A percentile compares a stretch with the other conserved stretches of the same genome.
phyloP scores from a whole-genome alignment of 805 yeast species.

The Yamadazyma olivae region DNA sequence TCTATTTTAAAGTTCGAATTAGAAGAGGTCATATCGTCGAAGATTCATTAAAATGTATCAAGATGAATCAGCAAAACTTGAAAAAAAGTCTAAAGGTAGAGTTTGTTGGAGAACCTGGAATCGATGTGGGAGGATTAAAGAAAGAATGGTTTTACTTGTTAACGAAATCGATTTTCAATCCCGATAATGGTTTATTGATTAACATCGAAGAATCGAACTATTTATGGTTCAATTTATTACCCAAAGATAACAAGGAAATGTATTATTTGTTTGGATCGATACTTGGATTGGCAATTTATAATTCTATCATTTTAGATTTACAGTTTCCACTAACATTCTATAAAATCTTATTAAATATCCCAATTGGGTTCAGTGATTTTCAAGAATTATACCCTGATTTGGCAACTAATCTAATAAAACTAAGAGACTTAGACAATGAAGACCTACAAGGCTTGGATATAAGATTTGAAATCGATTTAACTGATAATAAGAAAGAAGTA shows the following conservation, averaged over 20 bases:
- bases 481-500: conserved; percentile 43
- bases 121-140: conserved; percentile 92
- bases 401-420: conserved; percentile 33
- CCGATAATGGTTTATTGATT: conserved; percentile 62
- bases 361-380: conserved; percentile 61
- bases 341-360: conserved; percentile 62
- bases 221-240: conserved; percentile 69
- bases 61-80: conserved; percentile 54
- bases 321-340: conserved; percentile 74
- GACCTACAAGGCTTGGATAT: conserved; percentile 45
- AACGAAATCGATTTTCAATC: conserved; percentile 66
- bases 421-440: conserved; percentile 22
- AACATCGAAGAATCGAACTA: conserved; percentile 66
- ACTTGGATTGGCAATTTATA: conserved; percentile 86
- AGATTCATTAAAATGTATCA: conserved; percentile 70
- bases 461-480: conserved; percentile 60
- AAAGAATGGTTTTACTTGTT: conserved; percentile 91
- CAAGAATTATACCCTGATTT: conserved; percentile 66
- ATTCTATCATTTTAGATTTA: conserved; percentile 81
- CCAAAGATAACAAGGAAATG: conserved; percentile 45
- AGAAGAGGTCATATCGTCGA: conserved; percentile 63
- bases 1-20: conserved; percentile 65
- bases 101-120: conserved; percentile 85
- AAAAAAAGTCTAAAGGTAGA: conserved; percentile 75
- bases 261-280: conserved; percentile 82